A percentile compares a stretch with the other conserved stretches of the same genome.
Evolutionary conservation across 176 grass and related monocot genomes (phyloP).

Genomic region (Oryza brachyantha): DNA sequence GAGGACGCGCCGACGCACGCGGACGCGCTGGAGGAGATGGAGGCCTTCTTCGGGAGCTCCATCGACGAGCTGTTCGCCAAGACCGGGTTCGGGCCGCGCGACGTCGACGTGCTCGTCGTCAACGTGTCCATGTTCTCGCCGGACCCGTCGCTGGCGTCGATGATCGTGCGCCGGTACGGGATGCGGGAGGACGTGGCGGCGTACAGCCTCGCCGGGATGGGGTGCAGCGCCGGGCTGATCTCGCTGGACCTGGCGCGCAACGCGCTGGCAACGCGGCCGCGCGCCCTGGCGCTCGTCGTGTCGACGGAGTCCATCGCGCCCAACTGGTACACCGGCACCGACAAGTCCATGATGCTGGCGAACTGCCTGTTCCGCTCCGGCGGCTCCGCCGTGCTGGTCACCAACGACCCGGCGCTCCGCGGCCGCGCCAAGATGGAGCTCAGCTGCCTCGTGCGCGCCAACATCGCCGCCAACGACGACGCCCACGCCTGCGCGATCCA

Average conservation of each 20-base stretch:
- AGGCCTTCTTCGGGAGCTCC: slow-evolving; percentile 46
- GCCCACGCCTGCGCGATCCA: slow-evolving; percentile 54
- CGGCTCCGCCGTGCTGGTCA: slow-evolving; percentile 45
- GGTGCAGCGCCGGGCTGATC: slow-evolving; percentile 60
- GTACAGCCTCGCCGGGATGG: slow-evolving; percentile 80
- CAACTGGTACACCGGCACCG: slow-evolving; percentile 71
- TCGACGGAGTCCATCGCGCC: slow-evolving; percentile 57
- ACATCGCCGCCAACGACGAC: slow-evolving; percentile 53
- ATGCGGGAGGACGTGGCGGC: slow-evolving; percentile 60
- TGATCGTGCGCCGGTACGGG: slow-evolving; percentile 37
- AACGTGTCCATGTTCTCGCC: slow-evolving; percentile 60
- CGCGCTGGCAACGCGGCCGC: slow-evolving; percentile 28
- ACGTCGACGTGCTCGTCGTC: slow-evolving; percentile 60
- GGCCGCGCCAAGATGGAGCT: slow-evolving; percentile 58
- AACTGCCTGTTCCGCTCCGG: slow-evolving; percentile 74
- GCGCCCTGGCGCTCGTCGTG: slow-evolving; percentile 57
- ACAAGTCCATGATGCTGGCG: slow-evolving; percentile 81
- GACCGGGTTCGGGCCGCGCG: neutral
- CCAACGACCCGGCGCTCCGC: slow-evolving; percentile 48
- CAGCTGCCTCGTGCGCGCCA: slow-evolving; percentile 43
- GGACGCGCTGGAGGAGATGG: slow-evolving; percentile 58
- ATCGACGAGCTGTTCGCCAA: slow-evolving; percentile 37
- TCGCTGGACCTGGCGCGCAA: slow-evolving; percentile 51
- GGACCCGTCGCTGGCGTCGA: slow-evolving; percentile 53
- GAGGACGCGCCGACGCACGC: slow-evolving; percentile 38